Percentiles rank a stretch among this genome's conserved stretches.
Evolutionary conservation across 805 yeast species (phyloP).

Genomic region (Candida taoyuanica): DNA sequence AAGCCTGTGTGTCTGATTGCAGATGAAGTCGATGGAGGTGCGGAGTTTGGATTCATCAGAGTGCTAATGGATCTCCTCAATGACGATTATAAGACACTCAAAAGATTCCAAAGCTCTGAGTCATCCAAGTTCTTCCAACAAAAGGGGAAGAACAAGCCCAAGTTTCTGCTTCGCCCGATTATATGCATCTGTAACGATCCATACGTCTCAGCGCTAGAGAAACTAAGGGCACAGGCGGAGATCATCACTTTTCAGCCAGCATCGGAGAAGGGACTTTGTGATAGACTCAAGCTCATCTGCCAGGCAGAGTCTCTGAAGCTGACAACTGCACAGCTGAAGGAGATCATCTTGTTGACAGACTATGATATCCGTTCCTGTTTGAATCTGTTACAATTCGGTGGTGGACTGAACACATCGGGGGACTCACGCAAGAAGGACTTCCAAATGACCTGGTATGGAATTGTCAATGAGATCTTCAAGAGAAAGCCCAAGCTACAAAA

Average conservation of each 20-base stretch:
- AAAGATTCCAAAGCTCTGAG: constrained; percentile 25
- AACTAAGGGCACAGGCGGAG: constrained; percentile 69
- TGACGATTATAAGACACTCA: constrained; percentile 52
- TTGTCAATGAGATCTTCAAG: constrained; percentile 58
- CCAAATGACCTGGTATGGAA: constrained; percentile 59
- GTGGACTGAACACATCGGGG: constrained; percentile 15
- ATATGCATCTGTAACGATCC: constrained; percentile 90
- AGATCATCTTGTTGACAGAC: constrained; percentile 64
- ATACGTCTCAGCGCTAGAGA: constrained; percentile 70
- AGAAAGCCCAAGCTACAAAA: constrained; percentile 43
- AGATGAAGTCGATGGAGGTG: constrained; percentile 86
- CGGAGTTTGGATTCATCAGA: constrained; percentile 59
- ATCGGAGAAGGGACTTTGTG: constrained; percentile 39
- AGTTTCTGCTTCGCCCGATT: constrained; percentile 70
- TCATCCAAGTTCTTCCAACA: constrained; percentile 24
- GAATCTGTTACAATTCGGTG: constrained; percentile 69
- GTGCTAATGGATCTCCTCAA: constrained; percentile 52
- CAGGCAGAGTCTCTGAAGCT: constrained; percentile 47
- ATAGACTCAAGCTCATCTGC: constrained; percentile 49
- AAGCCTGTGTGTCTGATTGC: constrained; percentile 78
- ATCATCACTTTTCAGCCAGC: constrained; percentile 63
- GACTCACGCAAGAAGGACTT: constrained; percentile 48
- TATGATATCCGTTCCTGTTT: constrained; percentile 85
- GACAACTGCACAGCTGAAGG: constrained; percentile 49
- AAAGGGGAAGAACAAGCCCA: constrained; percentile 32